phyloP scores from a whole-genome alignment of 1,139 yeast species.

The Candida sanyaensis region DNA sequence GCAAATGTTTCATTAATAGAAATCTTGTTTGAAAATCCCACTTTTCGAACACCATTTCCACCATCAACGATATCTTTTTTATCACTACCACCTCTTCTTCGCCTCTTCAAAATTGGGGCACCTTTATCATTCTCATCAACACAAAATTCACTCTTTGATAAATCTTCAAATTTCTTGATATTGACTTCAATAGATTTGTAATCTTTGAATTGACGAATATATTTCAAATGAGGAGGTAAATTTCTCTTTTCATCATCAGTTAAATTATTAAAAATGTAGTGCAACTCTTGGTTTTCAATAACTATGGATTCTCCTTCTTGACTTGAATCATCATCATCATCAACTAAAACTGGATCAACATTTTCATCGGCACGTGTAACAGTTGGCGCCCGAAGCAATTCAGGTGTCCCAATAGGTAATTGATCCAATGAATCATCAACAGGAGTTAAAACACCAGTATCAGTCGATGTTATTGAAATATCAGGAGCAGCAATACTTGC shows the following conservation, averaged over 20 bases:
- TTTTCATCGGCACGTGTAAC: constrained; percentile 5
- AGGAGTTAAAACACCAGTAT: not conserved
- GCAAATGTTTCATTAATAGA: constrained; percentile 50
- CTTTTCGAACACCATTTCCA: constrained; percentile 21
- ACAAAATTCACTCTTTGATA: constrained; percentile 7
- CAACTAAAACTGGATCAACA: constrained; percentile 1
- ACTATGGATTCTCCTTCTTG: not conserved
- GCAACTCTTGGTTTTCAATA: constrained; percentile 33
- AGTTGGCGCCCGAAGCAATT: not conserved
- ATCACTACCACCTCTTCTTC: not conserved
- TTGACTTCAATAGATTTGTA: constrained; percentile 34
- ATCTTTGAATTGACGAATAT: constrained; percentile 42
- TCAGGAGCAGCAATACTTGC: not conserved
- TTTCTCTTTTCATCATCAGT: constrained; percentile 29
- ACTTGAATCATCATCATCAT: not conserved
- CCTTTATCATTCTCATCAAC: constrained; percentile 4
- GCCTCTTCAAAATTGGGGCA: constrained; percentile 8
- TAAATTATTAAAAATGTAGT: constrained; percentile 28
- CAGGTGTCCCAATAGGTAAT: not conserved
- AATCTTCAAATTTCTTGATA: constrained; percentile 33
- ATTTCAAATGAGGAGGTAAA: constrained; percentile 41
- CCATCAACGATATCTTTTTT: not conserved
- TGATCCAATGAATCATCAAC: not conserved
- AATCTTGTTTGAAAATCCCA: constrained; percentile 46
- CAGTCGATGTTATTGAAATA: not conserved